Base-by-base conservation (phyloP, 352 stramenopile species). In the Saprolegnia parasitica region DNA sequence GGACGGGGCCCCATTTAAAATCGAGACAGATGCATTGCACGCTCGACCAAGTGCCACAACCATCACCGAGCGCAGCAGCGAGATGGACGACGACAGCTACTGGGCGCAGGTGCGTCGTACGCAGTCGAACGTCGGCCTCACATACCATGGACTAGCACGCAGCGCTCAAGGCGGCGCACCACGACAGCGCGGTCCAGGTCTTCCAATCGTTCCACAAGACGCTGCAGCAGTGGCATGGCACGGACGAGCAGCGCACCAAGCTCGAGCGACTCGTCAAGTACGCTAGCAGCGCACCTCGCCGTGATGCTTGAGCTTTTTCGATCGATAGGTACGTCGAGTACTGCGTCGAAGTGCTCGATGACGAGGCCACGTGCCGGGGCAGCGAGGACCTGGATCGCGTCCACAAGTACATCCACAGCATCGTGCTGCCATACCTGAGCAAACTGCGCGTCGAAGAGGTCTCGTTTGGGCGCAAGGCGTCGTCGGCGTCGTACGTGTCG, bases 361-460 rank as follows among this genome's bases (percentile, higher is more conserved):
- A 21, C 10, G 13, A 10, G 24, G 20, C 40, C 9, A 1, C 18
- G 8, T 15, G 6, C 10, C 60, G 60, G 9, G 18, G 21, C 16
- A 8, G 18, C 15, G 79, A 91, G 37, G 84, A 93, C 68, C 76
- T 93, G 37, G 84, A 90, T 76, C 90, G 89, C 75, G 81, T 93
- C 47, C 89, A 89, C 76, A 93, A 93, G 79, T 91, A 91, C 78
- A 90, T 93, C 65, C 80, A 90, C 40, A 91, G 90, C 68, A 93
- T 93, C 61, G 83, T 93, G 60, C 89, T 89, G 60, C 84, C 84
- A 68, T 93, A 91, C 68, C 68, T 93, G 74, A 89, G 89, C 68
- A 93, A 93, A 65, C 71, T 91, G 56, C 83, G 78, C 24, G 88
- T 80, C 16, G 83, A 93, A 68, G 10, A 67, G n/a, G 21, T 24